phyloP scores from a whole-genome alignment of 495 filamentous ascomycete genomes.

The Penicillium simplicissimum region DNA sequence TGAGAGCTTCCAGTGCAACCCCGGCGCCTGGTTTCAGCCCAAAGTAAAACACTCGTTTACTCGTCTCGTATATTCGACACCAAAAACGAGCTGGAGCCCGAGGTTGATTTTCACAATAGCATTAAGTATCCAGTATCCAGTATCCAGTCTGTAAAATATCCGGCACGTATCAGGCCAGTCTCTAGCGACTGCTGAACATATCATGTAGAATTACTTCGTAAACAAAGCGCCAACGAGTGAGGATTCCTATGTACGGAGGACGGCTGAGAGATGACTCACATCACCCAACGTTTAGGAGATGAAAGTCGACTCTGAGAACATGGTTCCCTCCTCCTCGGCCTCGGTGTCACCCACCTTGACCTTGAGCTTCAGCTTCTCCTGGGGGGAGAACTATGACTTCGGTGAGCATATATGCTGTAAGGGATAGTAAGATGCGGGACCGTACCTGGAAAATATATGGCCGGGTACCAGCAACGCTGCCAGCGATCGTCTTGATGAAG shows the following conservation, averaged over 20 bases:
- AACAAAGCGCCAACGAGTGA: slow-evolving; percentile 17
- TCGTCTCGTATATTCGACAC: too few species aligned
- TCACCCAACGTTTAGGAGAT: slow-evolving; percentile 59
- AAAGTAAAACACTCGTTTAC: too few species aligned
- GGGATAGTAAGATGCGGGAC: background rate
- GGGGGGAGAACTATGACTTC: slow-evolving; percentile 60
- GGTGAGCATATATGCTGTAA: background rate
- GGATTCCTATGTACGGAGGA: slow-evolving; percentile 40
- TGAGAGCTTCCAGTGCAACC: too few species aligned
- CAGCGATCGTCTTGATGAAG: slow-evolving; percentile 91
- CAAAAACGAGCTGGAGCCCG: too few species aligned
- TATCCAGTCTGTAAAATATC: slow-evolving; percentile 41
- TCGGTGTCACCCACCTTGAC: slow-evolving; percentile 80
- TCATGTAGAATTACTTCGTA: slow-evolving; percentile 28
- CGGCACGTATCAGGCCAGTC: slow-evolving; percentile 22
- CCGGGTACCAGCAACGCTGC: slow-evolving; percentile 81
- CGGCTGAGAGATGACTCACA: background rate
- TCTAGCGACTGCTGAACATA: slow-evolving; percentile 19
- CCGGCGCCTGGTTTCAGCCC: too few species aligned
- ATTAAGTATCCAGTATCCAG: slow-evolving; percentile 42
- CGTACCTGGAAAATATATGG: slow-evolving; percentile 95
- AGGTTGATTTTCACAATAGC: slow-evolving; percentile 21
- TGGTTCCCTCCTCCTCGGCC: slow-evolving; percentile 68
- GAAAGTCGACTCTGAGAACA: slow-evolving; percentile 90
- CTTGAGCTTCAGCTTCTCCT: slow-evolving; percentile 67